Evolutionary conservation across 2,329 filamentous ascomycete genomes (phyloP), one percentile per base, ranked within the genome.

Genomic region (Fusarium chlamydosporum): DNA sequence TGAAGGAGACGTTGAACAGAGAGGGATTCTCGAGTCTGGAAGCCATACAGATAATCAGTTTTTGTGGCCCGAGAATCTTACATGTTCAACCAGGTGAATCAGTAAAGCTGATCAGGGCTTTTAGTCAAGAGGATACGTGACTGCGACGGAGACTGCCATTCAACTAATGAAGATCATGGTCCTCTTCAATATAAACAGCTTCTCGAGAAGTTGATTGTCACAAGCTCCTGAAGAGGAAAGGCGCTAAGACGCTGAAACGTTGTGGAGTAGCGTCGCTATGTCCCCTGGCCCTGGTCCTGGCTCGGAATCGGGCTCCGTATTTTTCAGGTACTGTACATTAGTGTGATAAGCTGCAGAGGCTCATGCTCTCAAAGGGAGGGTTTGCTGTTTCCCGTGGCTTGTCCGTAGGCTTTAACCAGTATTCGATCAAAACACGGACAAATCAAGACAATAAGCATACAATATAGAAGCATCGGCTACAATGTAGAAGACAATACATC

Each of bases 181-280:
- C 35, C 41, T 42, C 43, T 38, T 16, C 15, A 42, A 20, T 18
- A 38, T 23, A 4, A 23, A 23, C 23, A 23, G 23, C 23, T 23
- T 23, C 23, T 6, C 13, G 16, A 50, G 38, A 40, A 40, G 12
- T 8, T 9, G 23, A 50, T 40, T 37, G 35, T 40, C n/a, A 43
- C 38, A 20, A 42, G 20, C 27, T 64, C 56, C 45, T 33, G 59
- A 42, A 56, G 26, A 53, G 71, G 71, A 67, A 74, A 72, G 51
- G 71, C 51, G 55, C 5, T 43, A 40, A 51, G 20, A 51, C 65
- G 38, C 48, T 74, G 72, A 74, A 74, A 74, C 72, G 42, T 15
- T 46, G 68, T 71, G 71, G 72, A 52, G 70, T 56, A 50, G 33
- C 20, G 48, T 54, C 56, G 56, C 52, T 51, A 59, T 61, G 46